These are phyloP conservation scores for Setaria viridis DNA, from an alignment of 202 grass and related monocot genomes.

Conservation along the genomic window DNA sequence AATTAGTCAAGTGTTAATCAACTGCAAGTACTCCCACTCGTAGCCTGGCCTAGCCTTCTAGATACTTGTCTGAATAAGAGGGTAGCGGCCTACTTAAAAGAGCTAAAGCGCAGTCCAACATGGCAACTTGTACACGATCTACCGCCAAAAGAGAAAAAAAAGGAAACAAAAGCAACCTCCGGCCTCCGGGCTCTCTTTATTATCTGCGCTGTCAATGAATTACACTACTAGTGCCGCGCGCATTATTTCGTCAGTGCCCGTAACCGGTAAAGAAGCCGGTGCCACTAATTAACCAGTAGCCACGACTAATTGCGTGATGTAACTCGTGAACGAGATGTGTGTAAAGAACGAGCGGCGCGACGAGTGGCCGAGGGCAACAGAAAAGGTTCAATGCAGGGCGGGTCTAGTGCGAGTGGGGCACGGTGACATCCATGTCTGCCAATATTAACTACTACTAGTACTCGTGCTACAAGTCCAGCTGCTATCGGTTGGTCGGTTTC, in stretches of 20 bases:
- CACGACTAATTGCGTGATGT: not conserved
- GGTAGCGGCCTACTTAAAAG: not conserved
- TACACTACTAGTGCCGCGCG: not conserved
- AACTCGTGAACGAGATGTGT: not conserved
- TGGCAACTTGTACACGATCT: not conserved
- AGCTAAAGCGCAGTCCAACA: conserved; percentile 30
- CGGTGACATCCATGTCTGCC: conserved; percentile 1
- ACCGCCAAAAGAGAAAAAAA: not conserved
- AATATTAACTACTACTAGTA: not conserved
- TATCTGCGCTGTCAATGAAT: not conserved
- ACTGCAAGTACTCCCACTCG: not conserved
- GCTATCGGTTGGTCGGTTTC: too few relatives aligned
- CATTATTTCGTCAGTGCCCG: not conserved
- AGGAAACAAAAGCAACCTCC: not conserved
- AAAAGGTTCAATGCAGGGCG: not conserved
- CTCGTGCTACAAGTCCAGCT: not conserved
- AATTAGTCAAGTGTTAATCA: not conserved
- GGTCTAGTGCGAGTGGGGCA: not conserved
- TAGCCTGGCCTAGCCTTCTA: not conserved
- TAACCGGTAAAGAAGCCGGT: not conserved
- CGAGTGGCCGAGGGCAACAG: too few relatives aligned
- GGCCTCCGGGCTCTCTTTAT: not conserved
- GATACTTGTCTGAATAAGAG: conserved; percentile 6
- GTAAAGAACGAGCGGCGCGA: not conserved
- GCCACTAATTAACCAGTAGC: not conserved